These are phyloP conservation scores for Fusarium nelsonii DNA, from an alignment of 2,329 filamentous ascomycete species.

Conservation along the genomic window DNA sequence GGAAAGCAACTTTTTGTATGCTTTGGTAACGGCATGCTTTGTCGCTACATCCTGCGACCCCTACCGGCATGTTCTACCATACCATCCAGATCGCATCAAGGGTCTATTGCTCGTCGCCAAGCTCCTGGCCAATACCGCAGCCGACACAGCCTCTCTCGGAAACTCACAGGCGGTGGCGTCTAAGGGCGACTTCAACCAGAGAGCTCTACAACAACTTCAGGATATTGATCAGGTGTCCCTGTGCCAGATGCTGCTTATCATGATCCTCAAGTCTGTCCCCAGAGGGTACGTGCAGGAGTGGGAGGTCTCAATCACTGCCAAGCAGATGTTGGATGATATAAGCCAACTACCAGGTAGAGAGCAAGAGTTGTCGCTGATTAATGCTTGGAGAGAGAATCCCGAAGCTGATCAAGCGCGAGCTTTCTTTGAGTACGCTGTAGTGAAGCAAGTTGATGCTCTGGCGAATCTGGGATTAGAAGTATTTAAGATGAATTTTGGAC, in stretches of 20 bases:
- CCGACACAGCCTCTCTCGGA: slow-evolving; percentile 51
- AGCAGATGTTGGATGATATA: slow-evolving; percentile 63
- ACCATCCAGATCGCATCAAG: slow-evolving; percentile 64
- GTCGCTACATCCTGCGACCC: slow-evolving; percentile 62
- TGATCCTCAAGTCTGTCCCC: slow-evolving; percentile 60
- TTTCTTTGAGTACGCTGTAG: slow-evolving; percentile 65
- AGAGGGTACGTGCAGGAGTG: slow-evolving; percentile 60
- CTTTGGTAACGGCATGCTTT: slow-evolving; percentile 63
- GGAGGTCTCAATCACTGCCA: slow-evolving; percentile 59
- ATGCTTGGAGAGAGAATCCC: slow-evolving; percentile 59
- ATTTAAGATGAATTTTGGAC: slow-evolving; percentile 57
- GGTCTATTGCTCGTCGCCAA: slow-evolving; percentile 65
- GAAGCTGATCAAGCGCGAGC: slow-evolving; percentile 54
- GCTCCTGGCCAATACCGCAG: slow-evolving; percentile 63
- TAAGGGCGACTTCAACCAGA: slow-evolving; percentile 39
- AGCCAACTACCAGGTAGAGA: slow-evolving; percentile 60
- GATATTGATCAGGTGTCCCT: slow-evolving; percentile 66
- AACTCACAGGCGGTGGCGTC: slow-evolving; percentile 45
- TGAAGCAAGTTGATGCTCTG: slow-evolving; percentile 61
- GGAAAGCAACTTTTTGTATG: slow-evolving; percentile 56
- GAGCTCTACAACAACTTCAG: slow-evolving; percentile 51
- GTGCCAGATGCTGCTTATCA: slow-evolving; percentile 64
- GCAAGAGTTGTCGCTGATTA: slow-evolving; percentile 58
- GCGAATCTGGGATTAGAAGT: slow-evolving; percentile 60
- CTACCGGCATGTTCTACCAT: slow-evolving; percentile 63